Conservation (phyloP, 2,329 filamentous ascomycete genomes). For the Fulvia fulva region DNA sequence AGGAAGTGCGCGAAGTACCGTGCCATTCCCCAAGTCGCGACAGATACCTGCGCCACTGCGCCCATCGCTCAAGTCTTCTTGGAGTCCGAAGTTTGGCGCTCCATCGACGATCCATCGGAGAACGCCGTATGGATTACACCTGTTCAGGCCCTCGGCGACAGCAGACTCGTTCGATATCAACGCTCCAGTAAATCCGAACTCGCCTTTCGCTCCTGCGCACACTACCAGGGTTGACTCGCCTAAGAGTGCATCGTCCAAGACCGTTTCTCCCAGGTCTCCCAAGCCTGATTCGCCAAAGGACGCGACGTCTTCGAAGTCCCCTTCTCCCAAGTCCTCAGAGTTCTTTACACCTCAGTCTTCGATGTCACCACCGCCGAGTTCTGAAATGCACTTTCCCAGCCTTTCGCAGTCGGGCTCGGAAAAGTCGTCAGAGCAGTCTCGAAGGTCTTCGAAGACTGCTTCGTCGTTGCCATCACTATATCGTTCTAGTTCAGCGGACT, state of each 20-base stretch:
- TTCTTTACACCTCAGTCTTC: no score
- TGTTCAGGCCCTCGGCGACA: neutral
- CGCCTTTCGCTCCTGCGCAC: neutral
- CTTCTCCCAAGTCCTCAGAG: no score
- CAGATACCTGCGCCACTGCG: neutral
- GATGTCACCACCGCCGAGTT: no score
- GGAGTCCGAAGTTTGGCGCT: neutral
- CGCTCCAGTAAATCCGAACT: neutral
- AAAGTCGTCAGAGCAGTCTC: no score
- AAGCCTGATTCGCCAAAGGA: no score
- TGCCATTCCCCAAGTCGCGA: neutral
- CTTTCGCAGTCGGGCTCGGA: no score
- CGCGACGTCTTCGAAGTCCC: no score
- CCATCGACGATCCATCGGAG: neutral
- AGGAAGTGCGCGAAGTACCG: neutral
- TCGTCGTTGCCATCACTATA: no score
- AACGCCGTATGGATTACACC: neutral
- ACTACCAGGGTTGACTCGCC: neutral
- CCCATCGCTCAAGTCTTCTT: neutral
- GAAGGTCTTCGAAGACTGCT: no score
- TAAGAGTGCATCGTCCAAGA: neutral
- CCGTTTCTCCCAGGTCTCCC: no score
- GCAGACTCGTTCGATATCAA: neutral
- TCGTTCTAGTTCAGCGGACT: no score
- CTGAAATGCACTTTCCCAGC: no score